phyloP scores from a whole-genome alignment of 768 basidiomycete species.

The Mycena chlorophos region DNA sequence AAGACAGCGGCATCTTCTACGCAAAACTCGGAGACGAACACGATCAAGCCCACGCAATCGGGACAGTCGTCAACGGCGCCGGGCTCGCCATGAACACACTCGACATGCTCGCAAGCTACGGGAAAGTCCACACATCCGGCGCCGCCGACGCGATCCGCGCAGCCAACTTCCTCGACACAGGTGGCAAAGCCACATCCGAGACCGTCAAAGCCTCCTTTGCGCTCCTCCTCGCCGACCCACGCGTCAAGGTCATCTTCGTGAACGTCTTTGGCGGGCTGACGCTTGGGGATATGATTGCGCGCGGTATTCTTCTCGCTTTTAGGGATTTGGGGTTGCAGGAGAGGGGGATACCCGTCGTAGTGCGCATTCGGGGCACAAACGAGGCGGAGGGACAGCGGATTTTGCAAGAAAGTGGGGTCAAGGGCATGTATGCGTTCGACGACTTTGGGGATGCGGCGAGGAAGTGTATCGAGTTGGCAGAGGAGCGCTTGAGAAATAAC shows the following conservation, averaged over 20 bases:
- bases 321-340: slow-evolving; percentile 77
- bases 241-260: slow-evolving; percentile 79
- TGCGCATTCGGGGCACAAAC: slow-evolving; percentile 77
- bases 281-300: slow-evolving; percentile 19
- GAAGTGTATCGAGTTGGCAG: slow-evolving; percentile 51
- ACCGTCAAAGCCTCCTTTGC: slow-evolving; percentile 86
- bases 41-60: slow-evolving; percentile 38
- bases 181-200: slow-evolving; percentile 82
- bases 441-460: slow-evolving; percentile 71
- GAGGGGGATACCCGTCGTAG: slow-evolving; percentile 59
- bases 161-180: slow-evolving; percentile 82
- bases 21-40: slow-evolving; percentile 11
- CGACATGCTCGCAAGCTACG: slow-evolving; percentile 80
- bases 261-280: slow-evolving; percentile 65
- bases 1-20: slow-evolving; percentile 19
- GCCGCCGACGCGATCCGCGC: slow-evolving; percentile 57
- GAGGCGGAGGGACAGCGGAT: slow-evolving; percentile 77
- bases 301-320: slow-evolving; percentile 41
- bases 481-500: no score
- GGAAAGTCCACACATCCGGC: no score
- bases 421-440: slow-evolving; percentile 67
- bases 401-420: slow-evolving; percentile 67
- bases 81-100: slow-evolving; percentile 85
- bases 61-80: slow-evolving; percentile 80
- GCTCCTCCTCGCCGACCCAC: slow-evolving; percentile 63